Base-by-base conservation (phyloP, 352 stramenopile species). In the Lagenidium giganteum region DNA sequence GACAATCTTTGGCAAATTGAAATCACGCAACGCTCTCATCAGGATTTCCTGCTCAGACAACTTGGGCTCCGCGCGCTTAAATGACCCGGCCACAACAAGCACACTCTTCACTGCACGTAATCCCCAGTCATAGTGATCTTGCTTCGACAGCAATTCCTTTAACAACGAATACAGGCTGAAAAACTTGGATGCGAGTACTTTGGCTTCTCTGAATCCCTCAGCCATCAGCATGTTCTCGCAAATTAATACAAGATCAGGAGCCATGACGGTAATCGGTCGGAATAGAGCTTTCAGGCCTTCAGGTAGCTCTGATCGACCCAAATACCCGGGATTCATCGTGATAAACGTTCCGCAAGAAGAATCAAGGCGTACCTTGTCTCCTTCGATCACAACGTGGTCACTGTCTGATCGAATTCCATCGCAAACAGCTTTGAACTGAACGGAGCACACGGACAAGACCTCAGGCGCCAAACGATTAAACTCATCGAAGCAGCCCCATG, bases 171-270 rank as follows among this genome's bases (percentile, higher is more conserved):
- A 98, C 5, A 98, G 59, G 34, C 86, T 94, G 47, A 95, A 97
- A 35, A 98, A 97, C 57, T 98, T 98, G 31, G 84, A 89, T 4
- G 93, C 93, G 4, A 98, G 67, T 12, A 87, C 38, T 51, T 97
- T 97, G 7, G 91, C 89, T 32, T 96, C 73, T 46, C 86, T 78
- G 55, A 98, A 98, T 3, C 94, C 94, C 53, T 97, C 87, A 12
- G 89, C 91, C 92, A 98, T 98, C 13, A 98, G 74, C 88, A 98
- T 98, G 48, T 98, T 98, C 65, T 98, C 94, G 46, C 88, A 98
- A 35, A 98, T 98, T 13, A 98, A 68, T 8, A 97, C 84, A n/a
- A 98, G 66, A 48, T 98, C 91, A 0, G 93, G 93, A 8, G 96
- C 84, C 88, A 98, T 98, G 22, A 98, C 89, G 1, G 91, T 98